Evolutionary conservation across 2,329 filamentous ascomycete genomes (phyloP).

Genomic region (Samsoniella hepiali): DNA sequence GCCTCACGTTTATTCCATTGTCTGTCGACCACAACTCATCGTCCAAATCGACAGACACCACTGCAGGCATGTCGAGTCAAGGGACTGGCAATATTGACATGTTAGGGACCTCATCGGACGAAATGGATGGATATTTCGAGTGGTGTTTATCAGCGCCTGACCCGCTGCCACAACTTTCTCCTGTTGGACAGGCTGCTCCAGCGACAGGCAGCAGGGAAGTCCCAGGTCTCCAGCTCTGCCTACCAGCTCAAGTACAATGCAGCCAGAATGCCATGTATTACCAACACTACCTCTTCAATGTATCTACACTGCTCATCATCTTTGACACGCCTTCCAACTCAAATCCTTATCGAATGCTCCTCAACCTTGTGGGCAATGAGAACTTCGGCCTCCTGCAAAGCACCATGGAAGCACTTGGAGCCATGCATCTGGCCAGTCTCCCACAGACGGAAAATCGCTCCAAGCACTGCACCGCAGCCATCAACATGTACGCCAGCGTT

Average conservation of each 20-base stretch:
- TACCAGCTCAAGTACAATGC: conserved; percentile 2
- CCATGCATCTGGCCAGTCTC: conserved; percentile 39
- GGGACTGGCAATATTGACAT: too few species aligned
- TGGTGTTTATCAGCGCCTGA: background rate
- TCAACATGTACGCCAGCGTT: conserved; percentile 36
- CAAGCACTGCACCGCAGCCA: conserved; percentile 35
- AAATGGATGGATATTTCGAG: background rate
- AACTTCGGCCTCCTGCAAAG: conserved; percentile 35
- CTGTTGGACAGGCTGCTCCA: background rate
- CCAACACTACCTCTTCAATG: conserved; percentile 34
- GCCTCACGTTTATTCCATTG: conserved; percentile 22
- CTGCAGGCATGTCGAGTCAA: background rate
- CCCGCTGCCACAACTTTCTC: background rate
- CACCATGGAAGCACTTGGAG: conserved; percentile 38
- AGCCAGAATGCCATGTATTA: conserved; percentile 32
- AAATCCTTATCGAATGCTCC: conserved; percentile 39
- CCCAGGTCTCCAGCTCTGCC: background rate
- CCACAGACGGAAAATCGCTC: conserved; percentile 31
- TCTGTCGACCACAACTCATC: conserved; percentile 3
- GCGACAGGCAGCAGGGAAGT: background rate
- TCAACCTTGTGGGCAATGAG: conserved; percentile 41
- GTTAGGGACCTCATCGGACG: background rate
- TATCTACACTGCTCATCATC: conserved; percentile 43
- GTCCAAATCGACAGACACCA: conserved; percentile 30
- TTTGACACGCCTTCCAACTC: conserved; percentile 36